Conservation (phyloP, 192 early-diverging fungal genomes). For the Backusella sp. region DNA sequence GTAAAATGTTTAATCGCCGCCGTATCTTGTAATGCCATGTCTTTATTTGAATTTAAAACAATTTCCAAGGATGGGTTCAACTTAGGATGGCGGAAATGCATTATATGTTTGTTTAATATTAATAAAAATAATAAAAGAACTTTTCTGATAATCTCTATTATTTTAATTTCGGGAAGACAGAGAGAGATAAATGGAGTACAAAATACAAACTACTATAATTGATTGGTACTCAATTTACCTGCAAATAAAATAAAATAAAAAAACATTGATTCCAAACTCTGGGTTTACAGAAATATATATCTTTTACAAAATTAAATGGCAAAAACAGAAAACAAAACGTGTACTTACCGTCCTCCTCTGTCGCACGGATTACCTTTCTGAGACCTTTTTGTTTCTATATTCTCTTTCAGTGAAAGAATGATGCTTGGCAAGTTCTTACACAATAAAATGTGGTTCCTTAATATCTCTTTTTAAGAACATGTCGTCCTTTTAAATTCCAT, state of each 20-base stretch:
- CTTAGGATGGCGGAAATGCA: neutral
- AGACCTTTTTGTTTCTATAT: neutral
- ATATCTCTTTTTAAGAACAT: neutral
- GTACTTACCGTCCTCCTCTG: neutral
- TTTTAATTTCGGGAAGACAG: neutral
- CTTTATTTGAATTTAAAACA: neutral
- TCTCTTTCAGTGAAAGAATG: neutral
- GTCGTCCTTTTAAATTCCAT: neutral
- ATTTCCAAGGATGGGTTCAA: neutral
- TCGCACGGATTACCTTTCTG: neutral
- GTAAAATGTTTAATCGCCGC: neutral
- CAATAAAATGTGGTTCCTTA: neutral
- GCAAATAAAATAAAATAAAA: neutral
- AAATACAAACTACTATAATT: neutral
- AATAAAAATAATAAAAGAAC: neutral
- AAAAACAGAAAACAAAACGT: constrained; percentile 9
- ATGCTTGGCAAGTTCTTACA: neutral
- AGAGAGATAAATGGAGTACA: neutral
- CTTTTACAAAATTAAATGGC: neutral
- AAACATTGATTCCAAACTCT: neutral
- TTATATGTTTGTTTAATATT: neutral
- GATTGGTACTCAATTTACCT: neutral
- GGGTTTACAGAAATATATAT: neutral
- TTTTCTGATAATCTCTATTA: neutral
- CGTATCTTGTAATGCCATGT: neutral